Percentiles rank a stretch among this genome's conserved stretches.
Evolutionary conservation across 352 stramenopile species (phyloP).

Genomic region (Phytopythium oedochilum): DNA sequence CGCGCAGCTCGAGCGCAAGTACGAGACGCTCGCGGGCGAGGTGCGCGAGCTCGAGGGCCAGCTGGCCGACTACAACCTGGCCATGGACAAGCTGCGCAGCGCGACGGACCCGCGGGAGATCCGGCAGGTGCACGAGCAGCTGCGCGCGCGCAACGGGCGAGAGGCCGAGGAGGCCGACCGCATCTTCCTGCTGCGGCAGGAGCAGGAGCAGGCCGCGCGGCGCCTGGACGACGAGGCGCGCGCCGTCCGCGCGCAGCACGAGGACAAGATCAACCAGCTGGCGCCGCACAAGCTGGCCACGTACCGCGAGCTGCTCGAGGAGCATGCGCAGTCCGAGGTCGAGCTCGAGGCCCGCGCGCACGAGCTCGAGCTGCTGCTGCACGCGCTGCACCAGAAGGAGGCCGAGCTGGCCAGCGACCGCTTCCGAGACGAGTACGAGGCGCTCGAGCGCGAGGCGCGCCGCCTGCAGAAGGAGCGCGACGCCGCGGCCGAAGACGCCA

Average conservation of each 20-base stretch:
- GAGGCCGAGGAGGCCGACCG: constrained; percentile 86
- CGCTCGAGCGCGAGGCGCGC: constrained; percentile 60
- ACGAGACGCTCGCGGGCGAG: constrained; percentile 58
- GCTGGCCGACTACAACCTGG: constrained; percentile 92
- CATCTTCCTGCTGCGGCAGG: constrained; percentile 88
- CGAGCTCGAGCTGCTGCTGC: constrained; percentile 69
- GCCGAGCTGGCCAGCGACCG: constrained; percentile 62
- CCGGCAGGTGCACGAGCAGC: constrained; percentile 61
- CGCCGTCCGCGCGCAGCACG: constrained; percentile 71
- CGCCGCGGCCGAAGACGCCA: constrained; percentile 75
- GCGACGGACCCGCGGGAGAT: constrained; percentile 63
- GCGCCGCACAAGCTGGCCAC: constrained; percentile 80
- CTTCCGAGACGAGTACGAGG: constrained; percentile 73
- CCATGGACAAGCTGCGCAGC: constrained; percentile 89
- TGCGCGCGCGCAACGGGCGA: constrained; percentile 68
- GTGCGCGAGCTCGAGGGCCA: constrained; percentile 88
- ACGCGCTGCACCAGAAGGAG: constrained; percentile 74
- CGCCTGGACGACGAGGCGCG: constrained; percentile 76
- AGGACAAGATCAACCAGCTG: constrained; percentile 88
- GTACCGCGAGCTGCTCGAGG: constrained; percentile 72
- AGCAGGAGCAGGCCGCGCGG: constrained; percentile 61
- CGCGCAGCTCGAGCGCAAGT: constrained; percentile 76
- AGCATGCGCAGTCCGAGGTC: constrained; percentile 67
- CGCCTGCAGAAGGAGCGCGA: constrained; percentile 74
- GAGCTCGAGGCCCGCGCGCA: constrained; percentile 68